phyloP scores from a whole-genome alignment of 768 basidiomycete species.

The Lactarius tabidus region DNA sequence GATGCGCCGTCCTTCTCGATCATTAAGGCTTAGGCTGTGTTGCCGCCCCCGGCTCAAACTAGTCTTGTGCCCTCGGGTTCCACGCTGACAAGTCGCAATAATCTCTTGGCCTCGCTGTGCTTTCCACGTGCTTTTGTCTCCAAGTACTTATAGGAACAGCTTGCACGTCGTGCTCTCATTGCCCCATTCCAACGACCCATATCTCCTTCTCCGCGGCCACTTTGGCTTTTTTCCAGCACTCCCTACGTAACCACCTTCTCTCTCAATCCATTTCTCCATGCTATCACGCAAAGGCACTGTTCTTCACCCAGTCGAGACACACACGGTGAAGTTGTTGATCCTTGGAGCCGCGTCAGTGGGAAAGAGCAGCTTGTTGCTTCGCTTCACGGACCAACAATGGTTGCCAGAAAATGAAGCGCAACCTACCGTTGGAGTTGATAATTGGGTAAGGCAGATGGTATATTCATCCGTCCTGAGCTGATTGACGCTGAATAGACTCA shows the following conservation, averaged over 20 bases:
- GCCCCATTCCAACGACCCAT: background rate
- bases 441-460: constrained; percentile 51
- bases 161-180: too few relatives aligned
- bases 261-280: background rate
- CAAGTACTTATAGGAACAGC: background rate
- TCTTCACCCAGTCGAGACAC: constrained; percentile 33
- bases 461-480: background rate
- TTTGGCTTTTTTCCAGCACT: background rate
- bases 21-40: background rate
- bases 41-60: background rate
- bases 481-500: constrained; percentile 51
- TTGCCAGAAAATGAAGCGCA: constrained; percentile 83
- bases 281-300: background rate
- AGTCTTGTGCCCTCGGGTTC: background rate
- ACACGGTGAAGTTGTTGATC: constrained; percentile 76
- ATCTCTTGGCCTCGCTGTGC: background rate
- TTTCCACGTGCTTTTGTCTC: constrained; percentile 2
- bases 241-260: constrained; percentile 1
- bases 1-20: background rate
- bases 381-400: constrained; percentile 95
- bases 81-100: background rate
- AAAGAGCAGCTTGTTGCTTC: constrained; percentile 81
- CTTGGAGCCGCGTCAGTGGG: constrained; percentile 88
- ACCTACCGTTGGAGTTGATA: constrained; percentile 80
- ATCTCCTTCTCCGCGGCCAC: background rate